Conservation (phyloP, 345 rosid genomes). For the Syzygium aqueum region DNA sequence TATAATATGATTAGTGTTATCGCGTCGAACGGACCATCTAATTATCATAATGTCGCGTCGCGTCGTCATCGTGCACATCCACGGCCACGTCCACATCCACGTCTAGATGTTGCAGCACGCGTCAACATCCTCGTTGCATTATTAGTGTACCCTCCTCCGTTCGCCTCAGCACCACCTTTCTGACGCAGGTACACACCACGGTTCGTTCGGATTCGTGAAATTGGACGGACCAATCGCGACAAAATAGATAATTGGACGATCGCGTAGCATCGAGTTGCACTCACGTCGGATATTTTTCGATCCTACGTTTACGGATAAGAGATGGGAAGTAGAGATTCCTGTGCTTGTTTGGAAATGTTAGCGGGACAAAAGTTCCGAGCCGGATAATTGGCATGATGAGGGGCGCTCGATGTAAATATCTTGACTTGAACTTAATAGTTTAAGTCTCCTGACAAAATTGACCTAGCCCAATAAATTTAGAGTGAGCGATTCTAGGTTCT, state of each 20-base stretch:
- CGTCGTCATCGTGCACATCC: not conserved
- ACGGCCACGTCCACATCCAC: not conserved
- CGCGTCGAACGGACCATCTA: not conserved
- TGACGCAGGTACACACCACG: not conserved
- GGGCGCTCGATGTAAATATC: not conserved
- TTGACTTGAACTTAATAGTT: rapidly evolving
- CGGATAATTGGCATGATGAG: not conserved
- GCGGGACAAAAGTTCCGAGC: not conserved
- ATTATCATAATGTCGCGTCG: not conserved
- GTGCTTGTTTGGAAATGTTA: not conserved
- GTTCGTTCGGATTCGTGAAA: not conserved
- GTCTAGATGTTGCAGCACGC: no score
- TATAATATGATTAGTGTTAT: not conserved
- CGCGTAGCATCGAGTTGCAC: rapidly evolving
- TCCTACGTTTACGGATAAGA: not conserved
- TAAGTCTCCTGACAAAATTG: not conserved
- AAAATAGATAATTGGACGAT: not conserved
- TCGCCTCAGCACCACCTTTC: not conserved
- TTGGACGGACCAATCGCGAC: not conserved
- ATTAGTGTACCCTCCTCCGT: not conserved
- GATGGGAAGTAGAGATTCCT: not conserved
- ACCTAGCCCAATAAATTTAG: no score
- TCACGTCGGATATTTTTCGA: not conserved
- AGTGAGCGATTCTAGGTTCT: no score
- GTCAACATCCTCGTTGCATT: not conserved